Percentiles rank a stretch among this genome's conserved stretches.
Conservation (phyloP, 108 stramenopile species). For the Nitzschia palea region DNA sequence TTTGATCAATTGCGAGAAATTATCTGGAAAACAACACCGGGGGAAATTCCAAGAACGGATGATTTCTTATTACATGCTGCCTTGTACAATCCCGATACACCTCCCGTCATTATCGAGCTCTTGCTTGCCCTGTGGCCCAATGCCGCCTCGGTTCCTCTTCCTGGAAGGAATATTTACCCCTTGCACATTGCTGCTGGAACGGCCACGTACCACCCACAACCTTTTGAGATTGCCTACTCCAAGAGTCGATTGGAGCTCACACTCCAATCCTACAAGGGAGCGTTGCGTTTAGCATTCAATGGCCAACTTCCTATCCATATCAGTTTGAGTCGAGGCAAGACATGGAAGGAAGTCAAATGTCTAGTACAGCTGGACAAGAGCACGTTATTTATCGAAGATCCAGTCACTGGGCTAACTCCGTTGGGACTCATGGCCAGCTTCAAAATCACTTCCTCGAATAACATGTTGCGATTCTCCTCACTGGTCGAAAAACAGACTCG, state of each 20-base stretch:
- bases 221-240: slow-evolving; percentile 28
- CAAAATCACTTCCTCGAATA: slow-evolving; percentile 10
- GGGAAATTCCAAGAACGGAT: not conserved
- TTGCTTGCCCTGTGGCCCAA: slow-evolving; percentile 17
- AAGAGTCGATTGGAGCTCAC: slow-evolving; percentile 32
- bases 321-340: slow-evolving; percentile 22
- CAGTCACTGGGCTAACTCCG: slow-evolving; percentile 23
- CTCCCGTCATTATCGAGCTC: slow-evolving; percentile 30
- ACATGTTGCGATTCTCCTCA: slow-evolving; percentile 3
- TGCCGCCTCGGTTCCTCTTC: slow-evolving; percentile 22
- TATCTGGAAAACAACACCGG: slow-evolving; percentile 19
- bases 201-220: slow-evolving; percentile 20
- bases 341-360: slow-evolving; percentile 25
- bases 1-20: slow-evolving; percentile 12
- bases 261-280: slow-evolving; percentile 38
- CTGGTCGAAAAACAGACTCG: slow-evolving; percentile 16
- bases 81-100: slow-evolving; percentile 33
- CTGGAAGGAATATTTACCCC: slow-evolving; percentile 26
- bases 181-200: slow-evolving; percentile 35
- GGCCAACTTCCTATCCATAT: slow-evolving; percentile 34
- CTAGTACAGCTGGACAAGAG: slow-evolving; percentile 15
- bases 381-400: slow-evolving; percentile 16
- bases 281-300: slow-evolving; percentile 15
- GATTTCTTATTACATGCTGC: slow-evolving; percentile 32
- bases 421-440: slow-evolving; percentile 28